Evolutionary conservation across 257 asterid genomes (phyloP).

Genomic region (Perilla frutescens): DNA sequence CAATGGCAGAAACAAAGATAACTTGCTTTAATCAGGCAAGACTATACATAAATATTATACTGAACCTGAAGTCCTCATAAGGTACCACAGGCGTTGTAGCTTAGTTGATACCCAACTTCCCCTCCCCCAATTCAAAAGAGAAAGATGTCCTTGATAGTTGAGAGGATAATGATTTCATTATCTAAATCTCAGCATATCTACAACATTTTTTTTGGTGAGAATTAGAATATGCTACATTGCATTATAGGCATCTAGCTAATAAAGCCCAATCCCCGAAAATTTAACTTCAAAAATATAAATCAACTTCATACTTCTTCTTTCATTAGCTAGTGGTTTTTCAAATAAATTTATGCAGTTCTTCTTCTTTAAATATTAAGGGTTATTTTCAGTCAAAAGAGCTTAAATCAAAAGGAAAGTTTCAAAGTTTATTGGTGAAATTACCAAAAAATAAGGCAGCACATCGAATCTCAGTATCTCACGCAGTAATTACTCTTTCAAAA

Average conservation of each 20-base stretch:
- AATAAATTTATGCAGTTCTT: background rate
- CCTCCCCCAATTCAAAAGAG: too few relatives aligned
- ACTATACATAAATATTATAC: background rate
- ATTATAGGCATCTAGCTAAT: background rate
- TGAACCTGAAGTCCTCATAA: too few relatives aligned
- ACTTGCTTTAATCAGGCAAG: background rate
- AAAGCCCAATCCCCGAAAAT: background rate
- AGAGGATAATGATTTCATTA: background rate
- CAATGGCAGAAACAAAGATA: background rate
- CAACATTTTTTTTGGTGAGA: background rate
- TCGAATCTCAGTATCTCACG: background rate
- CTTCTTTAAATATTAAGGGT: background rate
- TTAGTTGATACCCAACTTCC: too few relatives aligned
- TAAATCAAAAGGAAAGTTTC: slow-evolving; percentile 12
- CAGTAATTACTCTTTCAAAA: background rate
- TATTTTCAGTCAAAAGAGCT: background rate
- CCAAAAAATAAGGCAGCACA: background rate
- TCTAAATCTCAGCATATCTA: background rate
- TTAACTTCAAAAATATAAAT: background rate
- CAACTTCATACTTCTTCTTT: background rate
- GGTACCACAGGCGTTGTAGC: too few relatives aligned
- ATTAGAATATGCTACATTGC: background rate
- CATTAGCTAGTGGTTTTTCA: background rate
- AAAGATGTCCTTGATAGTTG: background rate
- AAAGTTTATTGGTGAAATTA: background rate